Conservation (phyloP, 179 eudicot genomes). For the Monotropa hypopitys region DNA sequence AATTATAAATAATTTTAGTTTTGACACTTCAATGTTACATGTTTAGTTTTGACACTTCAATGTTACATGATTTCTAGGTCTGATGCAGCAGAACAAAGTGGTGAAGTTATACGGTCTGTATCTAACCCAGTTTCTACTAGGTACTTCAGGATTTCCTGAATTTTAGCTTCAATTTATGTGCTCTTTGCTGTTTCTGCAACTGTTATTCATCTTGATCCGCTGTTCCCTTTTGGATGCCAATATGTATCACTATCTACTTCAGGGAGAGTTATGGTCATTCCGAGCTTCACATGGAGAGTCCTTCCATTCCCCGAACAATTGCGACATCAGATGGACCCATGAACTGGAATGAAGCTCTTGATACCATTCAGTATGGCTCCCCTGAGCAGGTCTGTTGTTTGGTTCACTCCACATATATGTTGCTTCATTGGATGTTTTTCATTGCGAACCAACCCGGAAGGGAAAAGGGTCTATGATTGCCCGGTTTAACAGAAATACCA, state of each 20-base stretch:
- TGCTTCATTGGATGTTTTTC: background rate
- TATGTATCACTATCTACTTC: background rate
- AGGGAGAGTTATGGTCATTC: constrained; percentile 66
- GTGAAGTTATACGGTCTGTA: constrained; percentile 63
- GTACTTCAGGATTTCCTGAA: constrained; percentile 22
- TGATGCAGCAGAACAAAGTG: constrained; percentile 93
- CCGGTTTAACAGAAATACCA: too few relatives aligned
- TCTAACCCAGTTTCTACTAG: constrained; percentile 50
- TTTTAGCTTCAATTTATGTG: background rate
- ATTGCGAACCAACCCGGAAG: too few relatives aligned
- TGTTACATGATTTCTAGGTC: constrained; percentile 25
- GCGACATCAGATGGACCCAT: constrained; percentile 51
- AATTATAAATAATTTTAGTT: background rate
- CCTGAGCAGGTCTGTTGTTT: constrained; percentile 67
- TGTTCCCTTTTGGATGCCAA: background rate
- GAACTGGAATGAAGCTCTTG: constrained; percentile 96
- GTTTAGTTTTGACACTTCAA: constrained; percentile 5
- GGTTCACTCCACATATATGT: background rate
- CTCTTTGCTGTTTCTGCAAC: background rate
- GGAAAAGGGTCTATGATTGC: too few relatives aligned
- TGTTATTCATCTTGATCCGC: background rate
- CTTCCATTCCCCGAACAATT: constrained; percentile 31
- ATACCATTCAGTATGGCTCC: constrained; percentile 61
- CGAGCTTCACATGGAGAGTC: constrained; percentile 56
- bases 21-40: constrained; percentile 4